Evolutionary conservation across 2,329 filamentous ascomycete species (phyloP), one percentile per base, ranked within the genome.

Genomic region (Nannizzia gypsea): DNA sequence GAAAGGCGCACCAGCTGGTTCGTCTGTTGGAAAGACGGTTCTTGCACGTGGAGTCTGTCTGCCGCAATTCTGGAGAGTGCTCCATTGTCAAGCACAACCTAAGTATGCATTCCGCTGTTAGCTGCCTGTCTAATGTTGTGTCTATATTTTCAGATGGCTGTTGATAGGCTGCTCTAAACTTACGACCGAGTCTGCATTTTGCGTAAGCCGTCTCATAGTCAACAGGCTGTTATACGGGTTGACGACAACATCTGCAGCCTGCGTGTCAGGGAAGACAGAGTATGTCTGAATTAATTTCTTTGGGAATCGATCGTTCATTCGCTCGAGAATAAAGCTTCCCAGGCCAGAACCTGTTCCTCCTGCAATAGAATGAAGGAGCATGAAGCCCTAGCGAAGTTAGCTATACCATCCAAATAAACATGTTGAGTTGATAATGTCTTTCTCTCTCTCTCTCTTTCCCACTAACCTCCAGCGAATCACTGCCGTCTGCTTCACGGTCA

Each of bases 251-350:
- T 97, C 90, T 59, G 86, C 83, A 66, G 88, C 90, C 62, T 89
- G 89, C 0, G 89, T 95, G 72, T 97, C 93, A 1, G 93, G 92
- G 68, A 99, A 99, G 58, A 99, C 95, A 0, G 92, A 97, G 75
- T 99, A 99, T 46, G 93, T 97, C 76, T 99, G 93, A 61, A 99
- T 96, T 65, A 99, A 85, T 80, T 99, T 99, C 77, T 99, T 99
- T 38, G 95, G 93, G 67, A 97, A 99, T 56, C 91, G 83, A 73
- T 99, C 93, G 73, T 99, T 99, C 73, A 99, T 85, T 64, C 90
- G 83, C 75, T 99, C 95, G 17, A 99, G 83, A 63, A 99, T 82
- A 70, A 95, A 99, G 28, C 90, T 96, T 24, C 93, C 93, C 52
- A 99, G 76, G n/a, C 93, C 93, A 22, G 91, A 96, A 6, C 93